Percentiles rank a stretch among this genome's conserved stretches.
These are phyloP conservation scores for Helichrysum umbraculigerum DNA, from an alignment of 129 eudicot genomes.

Conservation along the genomic window DNA sequence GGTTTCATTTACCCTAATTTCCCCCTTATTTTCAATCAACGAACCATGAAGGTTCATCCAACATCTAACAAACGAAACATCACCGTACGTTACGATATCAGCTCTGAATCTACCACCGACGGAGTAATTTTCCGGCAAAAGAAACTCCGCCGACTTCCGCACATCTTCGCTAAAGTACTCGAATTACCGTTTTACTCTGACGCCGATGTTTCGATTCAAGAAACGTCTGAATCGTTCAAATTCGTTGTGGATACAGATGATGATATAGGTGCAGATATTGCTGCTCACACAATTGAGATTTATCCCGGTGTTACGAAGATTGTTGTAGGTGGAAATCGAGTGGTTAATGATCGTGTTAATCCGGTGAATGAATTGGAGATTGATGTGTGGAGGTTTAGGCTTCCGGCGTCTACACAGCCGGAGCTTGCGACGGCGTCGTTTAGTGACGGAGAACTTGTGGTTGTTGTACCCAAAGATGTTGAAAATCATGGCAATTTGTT, in stretches of 20 bases:
- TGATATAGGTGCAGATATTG: constrained; percentile 50
- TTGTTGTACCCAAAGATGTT: constrained; percentile 76
- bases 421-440: constrained; percentile 80
- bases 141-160: constrained; percentile 93
- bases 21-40: neutral
- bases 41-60: constrained; percentile 88
- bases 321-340: constrained; percentile 45
- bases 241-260: constrained; percentile 62
- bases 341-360: neutral
- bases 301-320: constrained; percentile 85
- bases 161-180: constrained; percentile 91
- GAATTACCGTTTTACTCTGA: constrained; percentile 86
- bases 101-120: constrained; percentile 25
- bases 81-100: constrained; percentile 66
- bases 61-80: constrained; percentile 59
- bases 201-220: constrained; percentile 69
- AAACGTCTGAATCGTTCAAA: constrained; percentile 55
- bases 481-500: constrained; percentile 51
- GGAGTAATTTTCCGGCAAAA: constrained; percentile 45
- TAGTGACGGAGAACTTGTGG: constrained; percentile 80
- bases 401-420: constrained; percentile 69
- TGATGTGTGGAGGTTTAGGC: constrained; percentile 84
- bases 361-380: constrained; percentile 56
- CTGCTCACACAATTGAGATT: constrained; percentile 74
- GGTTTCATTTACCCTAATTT: constrained; percentile 17